Conservation (phyloP, 2,329 filamentous ascomycete species). For the Bimuria novae-zelandiae region DNA sequence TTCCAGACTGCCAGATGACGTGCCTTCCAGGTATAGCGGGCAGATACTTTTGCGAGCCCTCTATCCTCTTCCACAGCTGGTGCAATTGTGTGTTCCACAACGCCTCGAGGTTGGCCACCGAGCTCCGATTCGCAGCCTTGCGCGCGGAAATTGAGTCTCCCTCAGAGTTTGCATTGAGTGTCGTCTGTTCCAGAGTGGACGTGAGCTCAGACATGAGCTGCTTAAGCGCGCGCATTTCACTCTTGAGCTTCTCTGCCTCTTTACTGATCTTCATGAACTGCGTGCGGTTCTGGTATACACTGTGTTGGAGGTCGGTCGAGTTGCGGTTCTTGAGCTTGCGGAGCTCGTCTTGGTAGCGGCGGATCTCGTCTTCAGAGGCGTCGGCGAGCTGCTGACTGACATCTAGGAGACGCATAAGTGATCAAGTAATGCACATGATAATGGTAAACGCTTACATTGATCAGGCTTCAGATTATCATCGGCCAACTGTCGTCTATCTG, state of each 20-base stretch:
- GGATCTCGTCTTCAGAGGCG: constrained; percentile 85
- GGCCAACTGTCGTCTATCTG: constrained; percentile 77
- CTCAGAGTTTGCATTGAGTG: constrained; percentile 46
- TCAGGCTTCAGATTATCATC: constrained; percentile 81
- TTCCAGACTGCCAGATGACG: constrained; percentile 87
- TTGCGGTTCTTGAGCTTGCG: constrained; percentile 78
- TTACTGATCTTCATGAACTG: constrained; percentile 99
- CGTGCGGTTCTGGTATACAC: constrained; percentile 93
- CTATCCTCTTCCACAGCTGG: constrained; percentile 93
- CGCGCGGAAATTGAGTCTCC: constrained; percentile 50
- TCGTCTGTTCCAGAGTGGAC: constrained; percentile 52
- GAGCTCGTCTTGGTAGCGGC: constrained; percentile 76
- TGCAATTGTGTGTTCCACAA: constrained; percentile 72
- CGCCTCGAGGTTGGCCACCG: constrained; percentile 74
- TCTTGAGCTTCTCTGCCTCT: constrained; percentile 96
- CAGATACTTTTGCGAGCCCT: constrained; percentile 95
- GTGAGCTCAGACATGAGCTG: constrained; percentile 92
- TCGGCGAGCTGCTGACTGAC: constrained; percentile 76
- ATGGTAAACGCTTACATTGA: constrained; percentile 64
- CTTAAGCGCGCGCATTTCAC: constrained; percentile 88
- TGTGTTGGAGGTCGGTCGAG: constrained; percentile 85
- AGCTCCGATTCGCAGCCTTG: constrained; percentile 79
- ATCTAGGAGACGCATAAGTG: constrained; percentile 46
- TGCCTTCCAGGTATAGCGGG: constrained; percentile 90
- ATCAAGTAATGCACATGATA: background rate